These are phyloP conservation scores for Plasmodium chabaudi DNA, from an alignment of 169 alveolate genomes.

Conservation along the genomic window DNA sequence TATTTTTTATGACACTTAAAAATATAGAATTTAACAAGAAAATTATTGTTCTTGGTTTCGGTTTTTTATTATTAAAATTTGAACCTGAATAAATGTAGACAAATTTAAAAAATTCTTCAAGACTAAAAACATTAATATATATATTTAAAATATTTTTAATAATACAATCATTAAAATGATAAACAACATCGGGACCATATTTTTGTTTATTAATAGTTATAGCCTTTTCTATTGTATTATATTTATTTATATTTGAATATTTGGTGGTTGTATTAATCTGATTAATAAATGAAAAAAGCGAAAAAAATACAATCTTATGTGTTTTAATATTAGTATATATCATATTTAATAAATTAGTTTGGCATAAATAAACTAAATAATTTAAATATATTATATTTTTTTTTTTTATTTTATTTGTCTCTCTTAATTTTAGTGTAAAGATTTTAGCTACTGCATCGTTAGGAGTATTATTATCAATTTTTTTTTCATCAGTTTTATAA, in stretches of 20 bases:
- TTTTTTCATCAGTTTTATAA: not conserved
- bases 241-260: not conserved
- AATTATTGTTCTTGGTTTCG: not conserved
- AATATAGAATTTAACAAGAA: conserved; percentile 22
- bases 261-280: too few relatives aligned
- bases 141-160: conserved; percentile 13
- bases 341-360: conserved; percentile 19
- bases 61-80: not conserved
- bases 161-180: not conserved
- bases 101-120: conserved; percentile 12
- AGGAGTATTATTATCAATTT: not conserved
- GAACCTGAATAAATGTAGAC: conserved; percentile 3
- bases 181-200: not conserved
- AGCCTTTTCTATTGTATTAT: not conserved
- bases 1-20: conserved; percentile 6
- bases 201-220: too few relatives aligned
- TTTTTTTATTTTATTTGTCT: not conserved
- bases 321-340: conserved; percentile 9
- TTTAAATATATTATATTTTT: not conserved
- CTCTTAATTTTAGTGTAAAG: not conserved
- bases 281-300: conserved; percentile 34
- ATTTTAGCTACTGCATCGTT: not conserved
- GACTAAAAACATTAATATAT: conserved; percentile 18
- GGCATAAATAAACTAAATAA: conserved; percentile 36
- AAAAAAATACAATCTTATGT: conserved; percentile 11